Evolutionary conservation across 495 filamentous ascomycete species (phyloP).

Genomic region (Aspergillus asperescens): DNA sequence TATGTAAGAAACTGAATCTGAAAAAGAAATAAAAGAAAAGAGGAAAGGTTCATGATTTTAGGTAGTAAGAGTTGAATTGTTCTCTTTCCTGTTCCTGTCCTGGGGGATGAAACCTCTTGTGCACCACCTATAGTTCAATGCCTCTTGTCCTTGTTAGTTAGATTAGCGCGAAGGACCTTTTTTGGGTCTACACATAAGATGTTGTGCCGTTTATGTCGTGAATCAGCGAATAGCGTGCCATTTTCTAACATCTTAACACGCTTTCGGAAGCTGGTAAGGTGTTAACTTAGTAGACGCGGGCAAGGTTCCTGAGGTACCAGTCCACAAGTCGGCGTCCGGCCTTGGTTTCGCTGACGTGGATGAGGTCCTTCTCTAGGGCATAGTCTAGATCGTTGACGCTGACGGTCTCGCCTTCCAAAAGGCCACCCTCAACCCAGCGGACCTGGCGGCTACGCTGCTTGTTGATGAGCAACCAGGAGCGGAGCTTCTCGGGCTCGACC

Average conservation of each 20-base stretch:
- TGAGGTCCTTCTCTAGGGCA: slow-evolving; percentile 92
- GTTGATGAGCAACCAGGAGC: slow-evolving; percentile 87
- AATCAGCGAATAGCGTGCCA: neutral
- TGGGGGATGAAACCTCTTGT: no score
- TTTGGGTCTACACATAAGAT: neutral
- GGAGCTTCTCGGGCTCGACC: slow-evolving; percentile 84
- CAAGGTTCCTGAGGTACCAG: slow-evolving; percentile 97
- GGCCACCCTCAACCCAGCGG: slow-evolving; percentile 83
- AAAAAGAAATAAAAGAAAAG: neutral
- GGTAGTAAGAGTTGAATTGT: no score
- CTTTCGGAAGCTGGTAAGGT: neutral
- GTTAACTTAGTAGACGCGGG: slow-evolving; percentile 70
- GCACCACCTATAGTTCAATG: no score
- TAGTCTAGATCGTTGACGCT: slow-evolving; percentile 93
- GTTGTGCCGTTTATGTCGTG: neutral
- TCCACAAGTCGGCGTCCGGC: slow-evolving; percentile 93
- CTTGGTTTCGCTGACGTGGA: slow-evolving; percentile 98
- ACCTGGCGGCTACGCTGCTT: slow-evolving; percentile 97
- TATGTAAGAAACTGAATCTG: neutral
- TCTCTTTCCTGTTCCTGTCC: no score
- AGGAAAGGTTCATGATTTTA: neutral
- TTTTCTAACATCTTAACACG: neutral
- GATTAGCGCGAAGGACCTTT: neutral
- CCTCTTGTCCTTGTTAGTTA: neutral
- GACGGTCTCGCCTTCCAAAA: slow-evolving; percentile 87